A percentile compares a stretch with the other conserved stretches of the same genome.
phyloP scores from a whole-genome alignment of 192 early-diverging fungal species.

The Rhizophagus prolifer region DNA sequence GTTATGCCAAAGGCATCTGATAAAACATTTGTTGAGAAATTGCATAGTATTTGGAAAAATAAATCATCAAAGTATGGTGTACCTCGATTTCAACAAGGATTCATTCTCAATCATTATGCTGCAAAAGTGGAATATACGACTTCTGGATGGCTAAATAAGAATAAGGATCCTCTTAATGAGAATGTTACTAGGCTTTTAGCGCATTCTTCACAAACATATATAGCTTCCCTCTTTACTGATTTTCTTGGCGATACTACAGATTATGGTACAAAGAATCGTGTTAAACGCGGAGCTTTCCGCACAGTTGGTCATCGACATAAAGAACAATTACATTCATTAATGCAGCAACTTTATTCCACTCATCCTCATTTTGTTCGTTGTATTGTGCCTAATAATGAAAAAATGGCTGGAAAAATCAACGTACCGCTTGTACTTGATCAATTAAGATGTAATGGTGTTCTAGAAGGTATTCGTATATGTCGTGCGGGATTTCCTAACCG shows the following conservation, averaged over 20 bases:
- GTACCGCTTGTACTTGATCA: constrained; percentile 89
- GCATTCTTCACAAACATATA: constrained; percentile 74
- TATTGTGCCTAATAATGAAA: constrained; percentile 93
- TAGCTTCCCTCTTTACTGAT: constrained; percentile 82
- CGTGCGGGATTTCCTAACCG: constrained; percentile 95
- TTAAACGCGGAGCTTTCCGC: constrained; percentile 86
- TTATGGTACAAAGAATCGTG: constrained; percentile 39
- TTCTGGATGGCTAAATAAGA: constrained; percentile 94
- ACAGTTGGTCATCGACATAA: constrained; percentile 95
- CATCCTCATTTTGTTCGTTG: constrained; percentile 98
- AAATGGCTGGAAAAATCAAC: constrained; percentile 79
- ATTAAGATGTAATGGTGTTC: constrained; percentile 93
- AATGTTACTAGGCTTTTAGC: constrained; percentile 86
- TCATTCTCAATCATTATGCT: constrained; percentile 93
- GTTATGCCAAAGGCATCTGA: constrained; percentile 96
- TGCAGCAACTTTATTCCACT: constrained; percentile 89
- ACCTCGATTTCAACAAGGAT: constrained; percentile 84
- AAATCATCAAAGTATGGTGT: constrained; percentile 86
- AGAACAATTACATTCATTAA: constrained; percentile 84
- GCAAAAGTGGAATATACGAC: constrained; percentile 93
- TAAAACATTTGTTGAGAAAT: constrained; percentile 91
- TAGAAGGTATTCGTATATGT: constrained; percentile 96
- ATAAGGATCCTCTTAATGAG: constrained; percentile 98
- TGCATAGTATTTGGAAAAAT: constrained; percentile 85
- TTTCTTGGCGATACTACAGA: constrained; percentile 55